These are phyloP conservation scores for Polytrichum formosum DNA, from an alignment of 225 moss, liverwort and hornwort genomes.

Conservation along the genomic window DNA sequence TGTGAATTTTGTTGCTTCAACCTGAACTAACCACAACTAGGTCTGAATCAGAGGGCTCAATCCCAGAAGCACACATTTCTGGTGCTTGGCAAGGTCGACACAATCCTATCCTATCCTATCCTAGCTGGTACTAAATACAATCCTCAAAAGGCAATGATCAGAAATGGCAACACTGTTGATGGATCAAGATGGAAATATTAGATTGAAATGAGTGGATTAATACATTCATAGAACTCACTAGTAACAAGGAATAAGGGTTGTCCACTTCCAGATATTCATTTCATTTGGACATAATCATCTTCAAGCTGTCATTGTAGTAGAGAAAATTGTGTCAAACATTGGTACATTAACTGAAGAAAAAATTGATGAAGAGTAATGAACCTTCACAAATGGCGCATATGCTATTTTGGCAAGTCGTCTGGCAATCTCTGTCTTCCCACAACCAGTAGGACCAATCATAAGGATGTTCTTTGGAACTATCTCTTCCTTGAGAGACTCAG, in stretches of 20 bases:
- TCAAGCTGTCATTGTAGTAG: too few species aligned
- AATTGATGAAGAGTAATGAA: conserved; percentile 6
- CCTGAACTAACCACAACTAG: conserved; percentile 30
- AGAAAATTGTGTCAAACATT: too few species aligned
- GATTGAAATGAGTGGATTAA: too few species aligned
- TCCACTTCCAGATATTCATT: too few species aligned
- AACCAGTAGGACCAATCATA: conserved; percentile 92
- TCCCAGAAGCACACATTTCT: neutral
- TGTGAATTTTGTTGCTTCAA: conserved; percentile 90
- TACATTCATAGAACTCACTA: too few species aligned
- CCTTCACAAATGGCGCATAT: conserved; percentile 94
- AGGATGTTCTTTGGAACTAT: conserved; percentile 96
- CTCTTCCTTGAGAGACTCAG: conserved; percentile 64
- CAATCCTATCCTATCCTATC: neutral
- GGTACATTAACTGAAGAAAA: too few species aligned
- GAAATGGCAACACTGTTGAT: too few species aligned
- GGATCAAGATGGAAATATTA: too few species aligned
- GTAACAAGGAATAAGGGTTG: too few species aligned
- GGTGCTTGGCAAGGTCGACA: neutral
- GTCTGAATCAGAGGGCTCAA: neutral
- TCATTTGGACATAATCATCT: too few species aligned
- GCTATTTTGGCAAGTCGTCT: conserved; percentile 89
- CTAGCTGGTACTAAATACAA: neutral
- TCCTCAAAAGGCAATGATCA: neutral
- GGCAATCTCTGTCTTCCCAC: conserved; percentile 95